These are phyloP conservation scores for Agaricus blazei DNA, from an alignment of 768 basidiomycete species.

Conservation along the genomic window DNA sequence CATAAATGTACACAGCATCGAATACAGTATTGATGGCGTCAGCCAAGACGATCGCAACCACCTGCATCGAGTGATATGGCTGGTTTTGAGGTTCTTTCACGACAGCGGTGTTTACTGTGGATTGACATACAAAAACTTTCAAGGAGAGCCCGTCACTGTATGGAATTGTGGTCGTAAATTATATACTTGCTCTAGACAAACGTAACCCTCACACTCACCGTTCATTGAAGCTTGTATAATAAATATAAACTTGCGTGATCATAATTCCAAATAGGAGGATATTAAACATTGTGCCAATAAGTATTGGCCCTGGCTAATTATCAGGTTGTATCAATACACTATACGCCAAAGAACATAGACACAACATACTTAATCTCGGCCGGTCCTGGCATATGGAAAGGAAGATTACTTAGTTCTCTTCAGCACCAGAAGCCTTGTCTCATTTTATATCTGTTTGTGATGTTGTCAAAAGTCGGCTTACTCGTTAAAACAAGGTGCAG, in stretches of 20 bases:
- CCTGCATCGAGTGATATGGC: not conserved
- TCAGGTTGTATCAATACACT: no score
- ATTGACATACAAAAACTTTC: slow-evolving; percentile 35
- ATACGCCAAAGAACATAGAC: no score
- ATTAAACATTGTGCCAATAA: not conserved
- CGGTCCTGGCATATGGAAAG: no score
- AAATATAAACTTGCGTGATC: slow-evolving; percentile 43
- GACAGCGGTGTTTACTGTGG: slow-evolving; percentile 21
- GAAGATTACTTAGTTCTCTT: no score
- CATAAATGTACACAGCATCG: slow-evolving; percentile 39
- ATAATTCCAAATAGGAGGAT: slow-evolving; percentile 41
- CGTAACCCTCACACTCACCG: slow-evolving; percentile 3
- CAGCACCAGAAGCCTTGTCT: no score
- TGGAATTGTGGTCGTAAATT: not conserved
- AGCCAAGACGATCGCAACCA: slow-evolving; percentile 29
- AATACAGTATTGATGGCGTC: slow-evolving; percentile 45
- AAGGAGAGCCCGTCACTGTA: slow-evolving; percentile 41
- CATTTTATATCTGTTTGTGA: no score
- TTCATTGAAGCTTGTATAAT: slow-evolving; percentile 30
- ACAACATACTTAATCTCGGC: no score
- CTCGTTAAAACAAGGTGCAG: no score
- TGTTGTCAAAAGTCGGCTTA: no score
- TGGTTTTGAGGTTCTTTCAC: not conserved
- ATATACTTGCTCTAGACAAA: no score
- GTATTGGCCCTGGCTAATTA: slow-evolving; percentile 3